Evolutionary conservation across 1,284 basidiomycete species (phyloP), one percentile per base, ranked within the genome.

Genomic region (Cutaneotrichosporon mucoides): DNA sequence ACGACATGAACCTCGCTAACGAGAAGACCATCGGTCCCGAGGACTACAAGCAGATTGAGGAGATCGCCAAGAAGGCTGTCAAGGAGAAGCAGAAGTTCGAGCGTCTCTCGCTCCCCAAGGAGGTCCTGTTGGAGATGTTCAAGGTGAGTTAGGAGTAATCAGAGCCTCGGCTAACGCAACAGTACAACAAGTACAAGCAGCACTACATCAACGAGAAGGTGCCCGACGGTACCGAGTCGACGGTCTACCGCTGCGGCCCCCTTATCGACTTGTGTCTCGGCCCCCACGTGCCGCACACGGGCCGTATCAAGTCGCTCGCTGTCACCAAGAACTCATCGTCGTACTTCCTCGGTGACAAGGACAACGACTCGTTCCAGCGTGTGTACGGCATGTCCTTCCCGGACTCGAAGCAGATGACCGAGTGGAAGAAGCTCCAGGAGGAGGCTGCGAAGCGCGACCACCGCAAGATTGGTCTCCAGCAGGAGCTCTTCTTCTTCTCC

Each of bases 101-200:
- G 79, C 87, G 96, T 50, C 82, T 98, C 34, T 87, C 94, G 41
- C 86, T 98, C 50, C 86, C 92, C 37, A 99, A 99, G 79, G 91
- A 97, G 79, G 88, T 88, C 45, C 83, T 99, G 6, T 82, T 98
- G 53, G 87, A 98, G 80, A 98, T 99, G 95, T 99, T 99, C 81
- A 83, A 84, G 63, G 92, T 94, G 49, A 64, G 61, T 86, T 78
- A n/a, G 7, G 10, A 11, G 9, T 12, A 11, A 15, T 11, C 10
- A 11, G 6, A 33, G n/a, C 13, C 11, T 6, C 11, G 7, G 57
- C 52, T 63, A 12, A 62, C 34, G 59, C 41, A 6, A 5, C 71
- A 96, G 92, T 99, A 99, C 81, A 99, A 99, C 84, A 96, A 94
- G 79, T 99, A 97, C 83, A 99, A 99, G 82, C 86, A 88, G 73